Evolutionary conservation across 768 basidiomycete genomes (phyloP), one percentile per base, ranked within the genome.

Genomic region (Leucogyrophana mollusca): DNA sequence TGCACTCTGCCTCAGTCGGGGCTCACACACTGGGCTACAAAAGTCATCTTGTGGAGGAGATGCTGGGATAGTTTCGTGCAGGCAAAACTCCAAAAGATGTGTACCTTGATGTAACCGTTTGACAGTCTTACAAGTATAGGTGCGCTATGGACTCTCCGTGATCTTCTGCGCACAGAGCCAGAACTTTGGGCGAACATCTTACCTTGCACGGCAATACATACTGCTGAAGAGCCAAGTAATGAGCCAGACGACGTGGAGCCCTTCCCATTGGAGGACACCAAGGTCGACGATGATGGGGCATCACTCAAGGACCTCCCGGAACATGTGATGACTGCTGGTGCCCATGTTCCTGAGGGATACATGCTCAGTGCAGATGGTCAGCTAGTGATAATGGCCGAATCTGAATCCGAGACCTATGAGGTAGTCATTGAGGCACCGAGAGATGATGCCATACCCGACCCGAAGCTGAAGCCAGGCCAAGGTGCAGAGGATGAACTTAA

Each of bases 1-100:
- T n/a, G n/a, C n/a, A n/a, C n/a, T n/a, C n/a, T n/a, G n/a, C n/a
- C n/a, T n/a, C n/a, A n/a, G n/a, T n/a, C n/a, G n/a, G n/a, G n/a
- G n/a, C n/a, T n/a, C n/a, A n/a, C n/a, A n/a, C n/a, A n/a, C n/a
- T n/a, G n/a, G n/a, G n/a, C n/a, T n/a, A n/a, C n/a, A n/a, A n/a
- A n/a, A 51, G 61, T 27, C 65, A 69, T 42, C 37, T 73, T 23
- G 63, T 75, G 1, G 33, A 57, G 0, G 61, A 70, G 33, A 45
- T 63, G 3, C 22, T 62, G 2, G 14, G 11, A 1, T 56, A 66
- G 43, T 49, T 72, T 1, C 44, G 62, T 3, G 33, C 41, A 6
- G 58, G 60, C 8, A 25, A 34, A 1, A 34, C 44, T 2, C 30
- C 30, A 9, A 22, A 34, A 1, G 27, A 49, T 2, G 33, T 63